phyloP scores from a whole-genome alignment of 805 yeast genomes.

The Sugiyamaella valdiviana region DNA sequence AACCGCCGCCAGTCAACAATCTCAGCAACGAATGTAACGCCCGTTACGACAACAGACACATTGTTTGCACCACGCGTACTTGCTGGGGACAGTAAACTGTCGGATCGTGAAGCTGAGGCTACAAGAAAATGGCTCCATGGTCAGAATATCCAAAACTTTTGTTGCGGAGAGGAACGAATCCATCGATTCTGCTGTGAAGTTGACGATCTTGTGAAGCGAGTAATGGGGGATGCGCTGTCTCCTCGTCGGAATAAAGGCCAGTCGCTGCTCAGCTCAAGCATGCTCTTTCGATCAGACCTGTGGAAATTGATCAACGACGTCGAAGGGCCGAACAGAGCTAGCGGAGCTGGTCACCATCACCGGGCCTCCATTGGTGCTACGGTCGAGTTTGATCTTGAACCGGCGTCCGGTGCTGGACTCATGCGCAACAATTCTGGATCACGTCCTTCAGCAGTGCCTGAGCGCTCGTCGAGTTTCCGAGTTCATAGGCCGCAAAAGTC shows the following conservation, averaged over 20 bases:
- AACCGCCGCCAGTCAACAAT: conserved; percentile 25
- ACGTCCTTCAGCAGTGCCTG: neutral
- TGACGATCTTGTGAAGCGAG: conserved; percentile 24
- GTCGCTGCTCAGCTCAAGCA: conserved; percentile 18
- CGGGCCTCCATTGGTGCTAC: conserved; percentile 9
- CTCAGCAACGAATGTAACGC: conserved; percentile 7
- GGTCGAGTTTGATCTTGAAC: conserved; percentile 5
- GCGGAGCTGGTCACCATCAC: conserved; percentile 6
- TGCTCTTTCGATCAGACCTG: conserved; percentile 19
- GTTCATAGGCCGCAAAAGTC: conserved; percentile 18
- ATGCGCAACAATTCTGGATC: neutral
- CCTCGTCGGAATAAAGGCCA: conserved; percentile 19
- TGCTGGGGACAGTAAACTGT: conserved; percentile 28
- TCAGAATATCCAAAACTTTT: conserved; percentile 29
- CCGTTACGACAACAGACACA: conserved; percentile 18
- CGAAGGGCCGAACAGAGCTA: conserved; percentile 15
- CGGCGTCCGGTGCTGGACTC: neutral
- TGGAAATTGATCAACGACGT: conserved; percentile 22
- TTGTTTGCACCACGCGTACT: conserved; percentile 28
- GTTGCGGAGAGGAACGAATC: conserved; percentile 33
- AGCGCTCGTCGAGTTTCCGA: conserved; percentile 5
- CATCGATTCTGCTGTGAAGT: conserved; percentile 33
- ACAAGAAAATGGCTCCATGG: conserved; percentile 27
- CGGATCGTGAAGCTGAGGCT: conserved; percentile 31
- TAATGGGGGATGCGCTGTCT: conserved; percentile 29